Evolutionary conservation across 441 rosid genomes (phyloP).

Genomic region (Gossypium schwendimanii): DNA sequence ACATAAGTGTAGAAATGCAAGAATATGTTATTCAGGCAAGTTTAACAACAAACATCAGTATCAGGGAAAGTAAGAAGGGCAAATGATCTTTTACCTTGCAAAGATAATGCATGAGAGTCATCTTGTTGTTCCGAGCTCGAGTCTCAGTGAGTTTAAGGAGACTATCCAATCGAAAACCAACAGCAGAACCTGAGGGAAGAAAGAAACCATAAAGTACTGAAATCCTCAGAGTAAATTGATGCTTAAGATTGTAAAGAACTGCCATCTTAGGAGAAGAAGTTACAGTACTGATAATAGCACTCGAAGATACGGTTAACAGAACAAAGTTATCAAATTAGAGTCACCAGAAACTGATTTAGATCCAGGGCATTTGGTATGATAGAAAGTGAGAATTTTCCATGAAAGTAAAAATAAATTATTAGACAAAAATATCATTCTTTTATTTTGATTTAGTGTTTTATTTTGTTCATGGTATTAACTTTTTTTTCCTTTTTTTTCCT

Average conservation of each 20-base stretch:
- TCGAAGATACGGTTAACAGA: not conserved
- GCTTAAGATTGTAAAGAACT: not conserved
- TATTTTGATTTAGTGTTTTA: too few relatives aligned
- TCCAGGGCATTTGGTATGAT: not conserved
- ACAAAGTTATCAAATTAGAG: not conserved
- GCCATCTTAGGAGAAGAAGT: not conserved
- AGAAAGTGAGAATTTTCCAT: too few relatives aligned
- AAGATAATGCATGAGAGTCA: conserved; percentile 98
- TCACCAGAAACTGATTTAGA: not conserved
- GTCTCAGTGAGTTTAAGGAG: conserved; percentile 94
- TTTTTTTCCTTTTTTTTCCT: too few relatives aligned
- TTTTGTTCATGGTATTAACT: too few relatives aligned
- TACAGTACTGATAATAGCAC: not conserved
- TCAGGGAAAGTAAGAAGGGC: not conserved
- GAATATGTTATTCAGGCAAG: not conserved
- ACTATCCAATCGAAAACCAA: conserved; percentile 93
- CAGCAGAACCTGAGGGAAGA: conserved; percentile 64
- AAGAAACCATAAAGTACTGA: conserved; percentile 8
- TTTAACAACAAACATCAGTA: not conserved
- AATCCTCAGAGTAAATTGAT: conserved; percentile 5
- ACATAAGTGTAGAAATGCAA: not conserved
- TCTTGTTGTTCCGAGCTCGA: conserved; percentile 77
- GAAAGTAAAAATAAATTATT: too few relatives aligned
- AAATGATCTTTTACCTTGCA: conserved; percentile 60
- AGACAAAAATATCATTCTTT: too few relatives aligned